phyloP scores from a whole-genome alignment of 2,329 filamentous ascomycete species.

The Aspergillus ustus region DNA sequence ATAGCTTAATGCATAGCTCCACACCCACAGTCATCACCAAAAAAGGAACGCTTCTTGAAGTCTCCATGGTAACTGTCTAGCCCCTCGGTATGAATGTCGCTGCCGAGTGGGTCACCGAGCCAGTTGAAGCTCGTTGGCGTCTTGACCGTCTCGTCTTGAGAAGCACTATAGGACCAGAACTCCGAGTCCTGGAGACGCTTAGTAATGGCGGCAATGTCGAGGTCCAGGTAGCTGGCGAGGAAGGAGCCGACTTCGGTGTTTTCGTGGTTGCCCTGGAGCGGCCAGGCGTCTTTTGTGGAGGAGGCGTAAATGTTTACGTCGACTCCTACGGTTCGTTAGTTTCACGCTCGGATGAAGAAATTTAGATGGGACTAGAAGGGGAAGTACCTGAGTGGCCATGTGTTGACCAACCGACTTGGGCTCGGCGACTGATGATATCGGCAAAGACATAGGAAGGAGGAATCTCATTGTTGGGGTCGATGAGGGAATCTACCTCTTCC shows the following conservation, averaged over 20 bases:
- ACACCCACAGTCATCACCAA: conserved; percentile 30
- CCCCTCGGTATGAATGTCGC: conserved; percentile 43
- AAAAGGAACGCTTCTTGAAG: conserved; percentile 42
- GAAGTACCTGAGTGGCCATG: conserved; percentile 75
- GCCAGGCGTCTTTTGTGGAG: conserved; percentile 63
- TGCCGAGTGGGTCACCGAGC: conserved; percentile 47
- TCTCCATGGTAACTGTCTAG: conserved; percentile 52
- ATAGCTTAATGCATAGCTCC: conserved; percentile 29
- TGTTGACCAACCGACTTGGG: conserved; percentile 90
- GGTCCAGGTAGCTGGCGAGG: conserved; percentile 74
- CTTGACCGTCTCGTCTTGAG: conserved; percentile 9
- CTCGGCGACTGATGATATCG: conserved; percentile 83
- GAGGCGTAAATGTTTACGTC: conserved; percentile 97
- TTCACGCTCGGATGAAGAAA: neutral
- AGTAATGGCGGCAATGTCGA: conserved; percentile 80
- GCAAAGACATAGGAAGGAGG: conserved; percentile 68
- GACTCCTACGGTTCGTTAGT: conserved; percentile 60
- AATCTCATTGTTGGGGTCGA: conserved; percentile 60
- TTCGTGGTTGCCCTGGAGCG: conserved; percentile 83
- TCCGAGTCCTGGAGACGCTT: conserved; percentile 63
- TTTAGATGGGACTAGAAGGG: neutral
- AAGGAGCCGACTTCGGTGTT: conserved; percentile 92
- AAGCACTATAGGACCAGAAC: conserved; percentile 22
- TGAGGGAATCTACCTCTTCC: conserved; percentile 70
- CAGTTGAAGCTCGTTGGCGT: conserved; percentile 34